These are phyloP conservation scores for Rasamsonia emersonii DNA, from an alignment of 2,329 filamentous ascomycete species.

Conservation along the genomic window DNA sequence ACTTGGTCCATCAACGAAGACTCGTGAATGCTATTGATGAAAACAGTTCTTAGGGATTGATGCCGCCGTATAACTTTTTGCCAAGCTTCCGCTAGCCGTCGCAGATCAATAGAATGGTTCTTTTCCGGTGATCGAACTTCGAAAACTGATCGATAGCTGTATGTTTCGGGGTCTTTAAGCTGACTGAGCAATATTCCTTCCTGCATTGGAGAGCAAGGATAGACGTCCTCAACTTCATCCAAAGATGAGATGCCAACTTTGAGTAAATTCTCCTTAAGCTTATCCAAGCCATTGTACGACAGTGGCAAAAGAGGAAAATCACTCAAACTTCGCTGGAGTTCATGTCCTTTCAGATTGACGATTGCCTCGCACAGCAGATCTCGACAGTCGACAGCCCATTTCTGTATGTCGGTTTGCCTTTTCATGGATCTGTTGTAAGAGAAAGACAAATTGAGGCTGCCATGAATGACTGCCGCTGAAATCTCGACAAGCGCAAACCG, in stretches of 20 bases:
- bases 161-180: conserved; percentile 13
- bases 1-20: conserved; percentile 10
- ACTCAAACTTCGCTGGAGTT: conserved; percentile 6
- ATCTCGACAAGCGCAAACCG: conserved; percentile 12
- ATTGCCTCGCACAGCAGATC: conserved; percentile 2
- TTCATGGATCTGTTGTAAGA: conserved; percentile 9
- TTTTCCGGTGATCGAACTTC: conserved; percentile 7
- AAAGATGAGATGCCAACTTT: conserved; percentile 6
- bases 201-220: conserved; percentile 18
- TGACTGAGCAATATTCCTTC: conserved; percentile 17
- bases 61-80: conserved; percentile 11
- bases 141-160: conserved; percentile 11
- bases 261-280: conserved; percentile 4
- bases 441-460: conserved; percentile 9
- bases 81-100: conserved; percentile 11
- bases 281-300: conserved; percentile 6
- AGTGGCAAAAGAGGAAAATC: conserved; percentile 16
- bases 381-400: conserved; percentile 9
- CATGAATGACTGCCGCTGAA: conserved; percentile 7
- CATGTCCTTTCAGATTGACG: background rate
- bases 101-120: conserved; percentile 7
- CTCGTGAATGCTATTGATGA: conserved; percentile 9
- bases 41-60: conserved; percentile 11
- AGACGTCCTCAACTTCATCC: conserved; percentile 16
- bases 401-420: conserved; percentile 5